Base-by-base conservation (phyloP, 345 rosid species). In the Salix caprea region DNA sequence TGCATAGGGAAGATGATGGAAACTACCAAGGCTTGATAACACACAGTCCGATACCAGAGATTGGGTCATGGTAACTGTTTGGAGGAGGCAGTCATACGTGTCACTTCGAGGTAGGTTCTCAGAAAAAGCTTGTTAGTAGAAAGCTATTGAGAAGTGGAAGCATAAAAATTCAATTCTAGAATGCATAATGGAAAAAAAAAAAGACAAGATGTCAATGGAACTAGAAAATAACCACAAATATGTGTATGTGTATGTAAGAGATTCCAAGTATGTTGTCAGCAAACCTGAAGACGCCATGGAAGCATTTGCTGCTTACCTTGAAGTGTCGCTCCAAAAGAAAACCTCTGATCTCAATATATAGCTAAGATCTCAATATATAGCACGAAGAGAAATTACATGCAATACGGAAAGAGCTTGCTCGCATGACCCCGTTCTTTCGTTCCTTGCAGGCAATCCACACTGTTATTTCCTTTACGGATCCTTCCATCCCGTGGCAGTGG, bases 21-120 rank as follows among this genome's bases (percentile, higher is more conserved):
- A 56, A 52, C 36, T 50, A 69, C 56, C 66, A 13, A 64, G 65
- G 68, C 65, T 44, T 36, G 71, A 50, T 4, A 46, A 71, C 80
- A 65, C 56, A 65, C 52, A 65, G 71, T 77, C 71, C 32, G 65
- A 77, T 39, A 65, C 56, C 65, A 50, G 3, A 50, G 65, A 71
- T 37, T 3, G 16, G 46, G 30, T 69, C 50, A 28, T 16, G 50
- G 16, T 11, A 50, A 32, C 21, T 73, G 71, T 8, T 50, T 54
- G 71, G 71, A 16, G 23, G 68, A 14, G 7, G 7, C 1, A 5
- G 21, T 19, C 50, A 5, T 26, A 69, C 78, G 78, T 69, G 78
- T 69, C 78, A 21, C 8, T 4, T 58, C 21, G 6, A 58, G 39
- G 32, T 19, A 5, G 30, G 60, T 15, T 42, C 7, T n/a, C 64